Evolutionary conservation across 164 flowering plant genomes (phyloP), one percentile per base, ranked within the genome.

Genomic region (Macadamia tetraphylla): DNA sequence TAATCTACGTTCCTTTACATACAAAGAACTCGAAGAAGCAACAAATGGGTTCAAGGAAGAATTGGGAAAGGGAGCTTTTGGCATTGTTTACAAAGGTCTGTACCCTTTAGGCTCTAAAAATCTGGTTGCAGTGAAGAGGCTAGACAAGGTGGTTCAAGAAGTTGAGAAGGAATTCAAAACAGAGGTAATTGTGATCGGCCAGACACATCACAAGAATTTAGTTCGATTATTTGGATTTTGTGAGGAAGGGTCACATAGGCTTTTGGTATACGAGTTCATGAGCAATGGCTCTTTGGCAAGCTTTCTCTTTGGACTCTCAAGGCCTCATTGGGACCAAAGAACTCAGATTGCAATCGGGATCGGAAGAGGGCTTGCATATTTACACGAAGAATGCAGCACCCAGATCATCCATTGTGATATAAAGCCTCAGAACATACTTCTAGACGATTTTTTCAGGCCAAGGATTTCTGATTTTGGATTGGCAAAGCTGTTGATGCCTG

Each of bases 201-300:
- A 48, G 40, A 35, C 40, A 2, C 40, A 35, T 5, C 40, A 35
- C 40, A 35, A 35, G 40, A 35, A 35, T 35, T 18, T 71, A 9
- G 75, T 74, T 10, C 75, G 13, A n/a, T 60, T 76, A 42, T 60
- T 74, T 13, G 81, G 78, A 40, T 75, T 69, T 46, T 78, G 81
- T 44, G 32, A 75, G 10, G 78, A 75, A 59, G 78, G 70, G 6
- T 46, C 58, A 8, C 68, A 78, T 29, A 56, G 76, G n/a, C 60
- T 74, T 13, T 53, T 71, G 30, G 69, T 75, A 1, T 71, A 75
- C 10, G 71, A 75, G 51, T 75, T 69, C 66, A 46, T 74, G 62
- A 53, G 69, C 53, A 74, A 74, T 32, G 76, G 73, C 1, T 42
- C 69, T 40, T 64, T 75, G 10, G 74, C 74, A 18, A 63, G 12